Conservation (phyloP, 73 alveolate species). For the Tetrahymena malaccensis region DNA sequence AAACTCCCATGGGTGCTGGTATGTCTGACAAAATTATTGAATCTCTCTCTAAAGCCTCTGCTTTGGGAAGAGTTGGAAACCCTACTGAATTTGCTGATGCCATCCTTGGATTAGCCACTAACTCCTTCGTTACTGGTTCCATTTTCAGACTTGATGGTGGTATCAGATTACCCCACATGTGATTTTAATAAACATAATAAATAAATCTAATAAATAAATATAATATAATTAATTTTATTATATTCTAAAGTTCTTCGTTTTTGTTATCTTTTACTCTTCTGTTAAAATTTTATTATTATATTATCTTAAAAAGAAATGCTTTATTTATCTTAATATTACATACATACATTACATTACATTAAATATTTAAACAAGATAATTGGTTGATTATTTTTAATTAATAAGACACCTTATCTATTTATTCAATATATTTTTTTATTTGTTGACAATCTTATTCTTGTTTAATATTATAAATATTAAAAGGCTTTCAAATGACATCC, state of each 20-base stretch:
- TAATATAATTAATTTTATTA: background rate
- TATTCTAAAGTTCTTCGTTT: background rate
- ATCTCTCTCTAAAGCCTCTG: constrained; percentile 48
- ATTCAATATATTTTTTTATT: too few species aligned
- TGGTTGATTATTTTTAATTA: too few species aligned
- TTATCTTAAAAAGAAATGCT: too few species aligned
- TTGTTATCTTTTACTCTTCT: too few species aligned
- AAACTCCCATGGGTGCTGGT: constrained; percentile 66
- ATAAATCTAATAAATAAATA: background rate
- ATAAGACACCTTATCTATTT: too few species aligned
- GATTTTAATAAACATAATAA: background rate
- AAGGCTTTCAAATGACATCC: too few species aligned
- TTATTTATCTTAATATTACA: too few species aligned
- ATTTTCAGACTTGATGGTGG: constrained; percentile 82
- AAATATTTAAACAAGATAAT: too few species aligned
- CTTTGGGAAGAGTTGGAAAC: constrained; percentile 68
- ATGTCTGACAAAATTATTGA: constrained; percentile 44
- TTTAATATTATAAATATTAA: too few species aligned
- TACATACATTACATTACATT: too few species aligned
- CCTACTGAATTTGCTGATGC: constrained; percentile 79
- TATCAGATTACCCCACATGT: constrained; percentile 35
- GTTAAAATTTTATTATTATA: too few species aligned
- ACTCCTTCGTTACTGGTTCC: constrained; percentile 66
- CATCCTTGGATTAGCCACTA: constrained; percentile 24
- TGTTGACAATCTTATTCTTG: too few species aligned